A percentile compares a stretch with the other conserved stretches of the same genome.
phyloP scores from a whole-genome alignment of 495 filamentous ascomycete species.

The Aspergillus sparsus region DNA sequence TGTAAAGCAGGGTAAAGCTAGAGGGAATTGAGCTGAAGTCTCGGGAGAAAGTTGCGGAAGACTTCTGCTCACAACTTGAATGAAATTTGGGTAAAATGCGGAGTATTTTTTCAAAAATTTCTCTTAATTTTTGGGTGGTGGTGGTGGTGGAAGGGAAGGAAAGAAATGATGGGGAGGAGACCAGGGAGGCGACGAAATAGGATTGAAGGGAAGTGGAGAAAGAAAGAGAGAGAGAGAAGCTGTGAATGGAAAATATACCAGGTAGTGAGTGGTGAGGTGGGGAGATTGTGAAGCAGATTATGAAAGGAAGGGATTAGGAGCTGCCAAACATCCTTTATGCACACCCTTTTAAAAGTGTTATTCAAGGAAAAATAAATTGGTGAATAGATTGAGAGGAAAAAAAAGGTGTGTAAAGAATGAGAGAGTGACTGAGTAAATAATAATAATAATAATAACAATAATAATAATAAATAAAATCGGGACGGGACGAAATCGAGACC shows the following conservation, averaged over 20 bases:
- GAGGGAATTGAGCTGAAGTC: constrained; percentile 8
- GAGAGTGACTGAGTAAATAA: constrained; percentile 10
- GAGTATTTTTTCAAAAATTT: not conserved
- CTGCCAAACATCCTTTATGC: constrained; percentile 18
- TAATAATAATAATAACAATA: constrained; percentile 1
- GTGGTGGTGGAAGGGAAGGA: constrained; percentile 17
- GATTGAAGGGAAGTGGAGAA: constrained; percentile 11
- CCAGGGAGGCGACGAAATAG: constrained; percentile 18
- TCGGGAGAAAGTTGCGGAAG: not conserved
- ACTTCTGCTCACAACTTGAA: constrained; percentile 8
- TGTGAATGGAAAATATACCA: constrained; percentile 13
- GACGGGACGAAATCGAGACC: constrained; percentile 30
- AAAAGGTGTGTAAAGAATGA: constrained; percentile 17
- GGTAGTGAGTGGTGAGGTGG: constrained; percentile 19
- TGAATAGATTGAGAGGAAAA: constrained; percentile 19
- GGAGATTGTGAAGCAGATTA: constrained; percentile 12
- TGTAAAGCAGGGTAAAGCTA: constrained; percentile 20
- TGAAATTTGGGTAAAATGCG: not conserved
- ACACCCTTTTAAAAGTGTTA: constrained; percentile 10
- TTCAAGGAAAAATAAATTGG: constrained; percentile 10
- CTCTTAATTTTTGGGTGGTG: not conserved
- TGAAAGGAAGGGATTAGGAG: constrained; percentile 16
- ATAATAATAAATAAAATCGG: constrained; percentile 16
- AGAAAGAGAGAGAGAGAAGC: constrained; percentile 12
- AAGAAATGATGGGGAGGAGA: constrained; percentile 20